Percentiles rank a stretch among this genome's conserved stretches.
Evolutionary conservation across 2,329 filamentous ascomycete species (phyloP).

Genomic region (Parastagonospora avenae): DNA sequence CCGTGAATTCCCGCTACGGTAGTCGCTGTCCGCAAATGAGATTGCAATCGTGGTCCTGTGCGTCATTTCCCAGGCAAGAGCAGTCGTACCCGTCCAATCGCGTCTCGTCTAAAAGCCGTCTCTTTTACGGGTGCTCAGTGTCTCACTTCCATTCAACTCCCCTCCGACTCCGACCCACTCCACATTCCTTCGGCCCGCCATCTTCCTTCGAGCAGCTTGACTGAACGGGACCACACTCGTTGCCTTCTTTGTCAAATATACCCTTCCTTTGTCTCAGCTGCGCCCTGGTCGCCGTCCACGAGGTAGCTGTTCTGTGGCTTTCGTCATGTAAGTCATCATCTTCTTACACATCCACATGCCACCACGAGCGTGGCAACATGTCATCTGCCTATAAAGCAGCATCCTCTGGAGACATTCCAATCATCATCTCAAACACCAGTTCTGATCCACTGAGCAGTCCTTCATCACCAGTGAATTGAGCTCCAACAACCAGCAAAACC

Average conservation of each 20-base stretch:
- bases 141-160: slow-evolving; percentile 15
- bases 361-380: slow-evolving; percentile 4
- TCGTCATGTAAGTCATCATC: slow-evolving; percentile 16
- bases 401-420: neutral
- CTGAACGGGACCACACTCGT: slow-evolving; percentile 32
- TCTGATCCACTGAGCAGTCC: slow-evolving; percentile 18
- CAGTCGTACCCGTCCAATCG: neutral
- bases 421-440: neutral
- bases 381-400: slow-evolving; percentile 10
- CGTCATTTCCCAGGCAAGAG: neutral
- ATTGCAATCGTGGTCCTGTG: neutral
- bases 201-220: slow-evolving; percentile 27
- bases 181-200: slow-evolving; percentile 30
- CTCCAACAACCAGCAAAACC: slow-evolving; percentile 2
- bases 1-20: neutral
- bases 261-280: slow-evolving; percentile 25
- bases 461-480: slow-evolving; percentile 3
- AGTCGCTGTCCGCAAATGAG: neutral
- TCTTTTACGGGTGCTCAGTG: slow-evolving; percentile 5
- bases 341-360: neutral
- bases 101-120: slow-evolving; percentile 12
- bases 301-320: slow-evolving; percentile 4
- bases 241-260: slow-evolving; percentile 22
- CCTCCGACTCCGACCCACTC: neutral
- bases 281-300: slow-evolving; percentile 19